Evolutionary conservation across 495 filamentous ascomycete species (phyloP).

Genomic region (Aspergillus coremiiformis): DNA sequence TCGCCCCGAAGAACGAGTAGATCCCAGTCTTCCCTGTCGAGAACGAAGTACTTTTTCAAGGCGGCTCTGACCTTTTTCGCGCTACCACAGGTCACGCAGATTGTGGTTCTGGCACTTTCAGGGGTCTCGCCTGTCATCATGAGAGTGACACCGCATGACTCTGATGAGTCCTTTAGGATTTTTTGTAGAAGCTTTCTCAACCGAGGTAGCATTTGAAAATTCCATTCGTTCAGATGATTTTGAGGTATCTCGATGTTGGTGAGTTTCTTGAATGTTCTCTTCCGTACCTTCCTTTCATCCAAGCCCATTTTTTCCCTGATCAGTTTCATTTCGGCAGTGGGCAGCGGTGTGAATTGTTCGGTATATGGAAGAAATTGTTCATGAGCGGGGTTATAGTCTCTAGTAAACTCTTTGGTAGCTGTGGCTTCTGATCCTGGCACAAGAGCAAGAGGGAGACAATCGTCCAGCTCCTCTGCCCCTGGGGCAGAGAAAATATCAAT

Average conservation of each 20-base stretch:
- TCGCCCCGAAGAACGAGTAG: constrained; percentile 60
- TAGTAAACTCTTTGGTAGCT: constrained; percentile 18
- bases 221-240: constrained; percentile 62
- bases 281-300: constrained; percentile 30
- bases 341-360: constrained; percentile 17
- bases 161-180: constrained; percentile 49
- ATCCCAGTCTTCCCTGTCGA: constrained; percentile 52
- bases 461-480: constrained; percentile 37
- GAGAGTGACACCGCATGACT: constrained; percentile 67
- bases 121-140: constrained; percentile 65
- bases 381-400: constrained; percentile 12
- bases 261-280: constrained; percentile 39
- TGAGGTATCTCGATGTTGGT: constrained; percentile 46
- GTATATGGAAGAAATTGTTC: constrained; percentile 18
- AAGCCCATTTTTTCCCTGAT: constrained; percentile 20
- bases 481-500: constrained; percentile 43
- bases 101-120: constrained; percentile 60
- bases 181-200: constrained; percentile 62
- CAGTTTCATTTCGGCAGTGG: constrained; percentile 19
- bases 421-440: constrained; percentile 31
- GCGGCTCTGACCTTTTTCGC: constrained; percentile 63
- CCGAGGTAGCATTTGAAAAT: constrained; percentile 60
- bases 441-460: constrained; percentile 40
- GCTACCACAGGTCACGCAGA: constrained; percentile 68
- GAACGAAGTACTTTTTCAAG: constrained; percentile 61